These are phyloP conservation scores for Haplosporangium gracile DNA, from an alignment of 192 early-diverging fungal species.

Conservation along the genomic window DNA sequence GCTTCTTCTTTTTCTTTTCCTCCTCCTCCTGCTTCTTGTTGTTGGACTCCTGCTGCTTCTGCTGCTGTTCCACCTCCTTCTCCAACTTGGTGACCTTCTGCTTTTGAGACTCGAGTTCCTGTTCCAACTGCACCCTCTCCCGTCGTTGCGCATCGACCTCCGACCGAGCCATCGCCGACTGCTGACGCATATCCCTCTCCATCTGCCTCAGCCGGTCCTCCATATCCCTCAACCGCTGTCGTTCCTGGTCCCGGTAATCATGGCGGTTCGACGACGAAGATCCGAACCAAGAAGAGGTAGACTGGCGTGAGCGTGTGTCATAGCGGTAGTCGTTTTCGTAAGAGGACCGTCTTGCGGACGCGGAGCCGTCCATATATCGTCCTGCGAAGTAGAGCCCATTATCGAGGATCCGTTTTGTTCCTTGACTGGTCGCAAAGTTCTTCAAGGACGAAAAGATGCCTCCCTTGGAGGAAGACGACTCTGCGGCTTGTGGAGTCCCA, in stretches of 20 bases:
- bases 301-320: neutral
- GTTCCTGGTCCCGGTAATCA: slow-evolving; percentile 27
- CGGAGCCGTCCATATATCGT: slow-evolving; percentile 24
- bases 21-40: slow-evolving; percentile 26
- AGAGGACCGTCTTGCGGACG: neutral
- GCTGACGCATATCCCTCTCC: slow-evolving; percentile 39
- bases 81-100: slow-evolving; percentile 41
- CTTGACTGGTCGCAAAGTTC: slow-evolving; percentile 14
- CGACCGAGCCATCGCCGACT: slow-evolving; percentile 28
- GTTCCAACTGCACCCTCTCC: slow-evolving; percentile 31
- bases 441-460: slow-evolving; percentile 34
- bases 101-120: slow-evolving; percentile 39
- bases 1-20: slow-evolving; percentile 10
- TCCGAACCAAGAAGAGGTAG: neutral
- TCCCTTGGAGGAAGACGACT: neutral
- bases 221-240: slow-evolving; percentile 27
- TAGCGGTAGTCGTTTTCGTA: neutral
- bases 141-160: slow-evolving; percentile 39
- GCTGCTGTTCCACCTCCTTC: slow-evolving; percentile 23
- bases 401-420: slow-evolving; percentile 18
- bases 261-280: neutral
- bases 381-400: slow-evolving; percentile 46
- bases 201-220: slow-evolving; percentile 33
- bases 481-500: neutral
- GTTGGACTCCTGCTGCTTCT: neutral